phyloP scores from a whole-genome alignment of 495 filamentous ascomycete genomes.

The Lindgomyces ingoldianus region DNA sequence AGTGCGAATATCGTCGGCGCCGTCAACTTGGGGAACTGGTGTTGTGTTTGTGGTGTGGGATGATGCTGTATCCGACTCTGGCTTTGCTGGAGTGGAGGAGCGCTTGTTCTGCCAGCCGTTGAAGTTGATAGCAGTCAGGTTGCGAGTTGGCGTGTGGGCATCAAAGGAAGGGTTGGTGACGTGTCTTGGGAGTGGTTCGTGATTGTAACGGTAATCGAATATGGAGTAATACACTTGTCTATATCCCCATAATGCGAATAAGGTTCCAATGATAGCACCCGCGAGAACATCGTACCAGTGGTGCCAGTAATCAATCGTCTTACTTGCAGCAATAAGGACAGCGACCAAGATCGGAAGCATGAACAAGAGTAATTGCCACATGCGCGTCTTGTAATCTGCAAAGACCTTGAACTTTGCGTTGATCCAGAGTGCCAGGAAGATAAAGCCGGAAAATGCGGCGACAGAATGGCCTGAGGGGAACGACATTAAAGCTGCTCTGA shows the following conservation, averaged over 20 bases:
- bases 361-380: conserved; percentile 48
- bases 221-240: conserved; percentile 52
- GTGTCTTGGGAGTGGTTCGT: neutral
- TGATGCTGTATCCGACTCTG: too few species aligned
- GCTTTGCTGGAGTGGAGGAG: neutral
- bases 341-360: conserved; percentile 46
- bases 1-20: neutral
- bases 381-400: neutral
- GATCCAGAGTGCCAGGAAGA: conserved; percentile 62
- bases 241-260: conserved; percentile 60
- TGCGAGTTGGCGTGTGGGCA: neutral
- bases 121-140: neutral
- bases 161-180: neutral
- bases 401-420: conserved; percentile 68
- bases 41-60: too few species aligned
- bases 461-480: conserved; percentile 65
- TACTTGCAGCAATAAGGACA: conserved; percentile 17
- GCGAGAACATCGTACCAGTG: conserved; percentile 62
- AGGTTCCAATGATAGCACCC: conserved; percentile 58
- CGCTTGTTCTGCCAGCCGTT: neutral
- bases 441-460: conserved; percentile 59
- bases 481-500: conserved; percentile 52
- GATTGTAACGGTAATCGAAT: conserved; percentile 9
- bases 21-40: neutral
- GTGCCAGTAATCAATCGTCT: conserved; percentile 46